Evolutionary conservation across 2,329 filamentous ascomycete species (phyloP).

Genomic region (Aspergillus pseudoviridinutans): DNA sequence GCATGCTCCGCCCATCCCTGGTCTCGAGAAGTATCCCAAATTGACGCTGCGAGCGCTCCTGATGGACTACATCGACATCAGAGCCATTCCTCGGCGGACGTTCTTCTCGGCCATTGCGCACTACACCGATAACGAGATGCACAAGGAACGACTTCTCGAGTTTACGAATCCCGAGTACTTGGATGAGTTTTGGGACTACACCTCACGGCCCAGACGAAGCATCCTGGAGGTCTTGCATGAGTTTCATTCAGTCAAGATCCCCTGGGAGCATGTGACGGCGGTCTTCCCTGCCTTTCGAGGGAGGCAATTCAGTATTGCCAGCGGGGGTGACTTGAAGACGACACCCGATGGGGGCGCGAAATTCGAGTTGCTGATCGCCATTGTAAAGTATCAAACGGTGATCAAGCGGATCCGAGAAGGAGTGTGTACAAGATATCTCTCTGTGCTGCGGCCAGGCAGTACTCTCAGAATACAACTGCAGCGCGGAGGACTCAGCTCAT

Average conservation of each 20-base stretch:
- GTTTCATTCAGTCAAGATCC: constrained; percentile 78
- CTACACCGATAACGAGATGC: constrained; percentile 67
- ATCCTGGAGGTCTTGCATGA: constrained; percentile 91
- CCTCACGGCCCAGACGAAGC: constrained; percentile 80
- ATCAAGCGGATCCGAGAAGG: constrained; percentile 80
- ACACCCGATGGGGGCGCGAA: constrained; percentile 39
- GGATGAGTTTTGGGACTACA: constrained; percentile 95
- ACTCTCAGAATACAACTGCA: constrained; percentile 57
- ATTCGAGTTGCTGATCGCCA: constrained; percentile 74
- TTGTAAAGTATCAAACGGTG: constrained; percentile 88
- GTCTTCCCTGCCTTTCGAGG: constrained; percentile 79
- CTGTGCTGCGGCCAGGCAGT: constrained; percentile 57
- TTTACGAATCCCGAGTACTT: constrained; percentile 75
- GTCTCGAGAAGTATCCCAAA: constrained; percentile 30
- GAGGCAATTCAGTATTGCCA: constrained; percentile 91
- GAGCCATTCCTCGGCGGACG: constrained; percentile 77
- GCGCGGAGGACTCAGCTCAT: constrained; percentile 50
- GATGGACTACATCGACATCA: constrained; percentile 81
- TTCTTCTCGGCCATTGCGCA: constrained; percentile 79
- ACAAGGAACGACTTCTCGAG: constrained; percentile 77
- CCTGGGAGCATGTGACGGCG: constrained; percentile 66
- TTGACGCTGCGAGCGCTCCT: constrained; percentile 72
- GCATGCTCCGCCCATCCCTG: constrained; percentile 31
- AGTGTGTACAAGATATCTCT: constrained; percentile 84
- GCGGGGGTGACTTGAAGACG: constrained; percentile 54